A percentile compares a stretch with the other conserved stretches of the same genome.
Evolutionary conservation across 2,329 filamentous ascomycete genomes (phyloP).

Genomic region (Teratosphaeria gauchensis): DNA sequence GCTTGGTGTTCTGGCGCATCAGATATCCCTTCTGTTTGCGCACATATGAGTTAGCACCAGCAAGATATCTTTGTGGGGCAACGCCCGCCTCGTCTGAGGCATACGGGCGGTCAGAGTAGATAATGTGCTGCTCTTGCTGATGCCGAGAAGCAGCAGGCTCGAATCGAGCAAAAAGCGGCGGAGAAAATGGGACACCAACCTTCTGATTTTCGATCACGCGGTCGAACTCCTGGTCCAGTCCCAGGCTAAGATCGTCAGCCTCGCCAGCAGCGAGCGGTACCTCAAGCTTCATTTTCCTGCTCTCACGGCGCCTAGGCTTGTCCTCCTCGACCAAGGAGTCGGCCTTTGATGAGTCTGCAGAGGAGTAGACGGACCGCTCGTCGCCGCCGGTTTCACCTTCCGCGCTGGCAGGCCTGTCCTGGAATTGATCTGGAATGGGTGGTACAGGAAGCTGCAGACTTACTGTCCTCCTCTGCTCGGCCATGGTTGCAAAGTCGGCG

Average conservation of each 20-base stretch:
- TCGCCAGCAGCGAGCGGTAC: conserved; percentile 66
- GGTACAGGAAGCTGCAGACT: conserved; percentile 52
- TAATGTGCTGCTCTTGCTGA: conserved; percentile 1
- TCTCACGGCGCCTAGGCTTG: conserved; percentile 4
- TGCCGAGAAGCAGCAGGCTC: conserved; percentile 1
- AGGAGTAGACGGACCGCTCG: conserved; percentile 11
- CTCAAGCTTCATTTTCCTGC: conserved; percentile 13
- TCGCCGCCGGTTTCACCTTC: background rate
- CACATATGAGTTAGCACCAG: conserved; percentile 35
- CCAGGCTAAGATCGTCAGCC: conserved; percentile 71
- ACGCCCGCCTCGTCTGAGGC: background rate
- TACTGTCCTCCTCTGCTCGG: conserved; percentile 73
- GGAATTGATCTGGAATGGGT: conserved; percentile 21
- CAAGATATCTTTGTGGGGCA: conserved; percentile 1
- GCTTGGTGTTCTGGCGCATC: conserved; percentile 97
- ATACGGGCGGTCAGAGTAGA: background rate
- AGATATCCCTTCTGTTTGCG: conserved; percentile 87
- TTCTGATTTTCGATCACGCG: conserved; percentile 94
- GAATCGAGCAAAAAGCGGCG: conserved; percentile 4
- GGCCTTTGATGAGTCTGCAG: conserved; percentile 16
- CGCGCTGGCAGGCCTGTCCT: conserved; percentile 8
- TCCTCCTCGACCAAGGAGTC: conserved; percentile 17
- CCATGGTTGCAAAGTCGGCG: conserved; percentile 74
- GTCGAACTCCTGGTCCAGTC: conserved; percentile 86
- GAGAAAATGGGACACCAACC: conserved; percentile 50